Conservation (phyloP, 1,139 yeast genomes). For the Taphrina confusa region DNA sequence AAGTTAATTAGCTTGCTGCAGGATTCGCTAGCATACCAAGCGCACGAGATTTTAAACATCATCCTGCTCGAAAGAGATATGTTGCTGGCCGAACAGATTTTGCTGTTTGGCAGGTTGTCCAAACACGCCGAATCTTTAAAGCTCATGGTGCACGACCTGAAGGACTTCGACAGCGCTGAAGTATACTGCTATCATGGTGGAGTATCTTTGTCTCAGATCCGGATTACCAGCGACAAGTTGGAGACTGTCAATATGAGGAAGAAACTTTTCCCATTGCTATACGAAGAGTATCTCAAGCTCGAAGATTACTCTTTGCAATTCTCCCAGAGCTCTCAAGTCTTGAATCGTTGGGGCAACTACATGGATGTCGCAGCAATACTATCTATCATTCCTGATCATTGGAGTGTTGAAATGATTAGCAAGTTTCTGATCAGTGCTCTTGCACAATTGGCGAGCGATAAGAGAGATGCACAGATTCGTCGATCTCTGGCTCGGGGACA, state of each 20-base stretch:
- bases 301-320: slow-evolving; percentile 42
- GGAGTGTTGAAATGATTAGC: slow-evolving; percentile 47
- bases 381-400: slow-evolving; percentile 44
- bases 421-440: slow-evolving; percentile 42
- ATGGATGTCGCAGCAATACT: slow-evolving; percentile 44
- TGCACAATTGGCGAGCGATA: slow-evolving; percentile 38
- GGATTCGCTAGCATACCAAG: slow-evolving; percentile 43
- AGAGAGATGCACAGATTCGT: slow-evolving; percentile 37
- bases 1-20: slow-evolving; percentile 43
- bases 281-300: slow-evolving; percentile 43
- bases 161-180: slow-evolving; percentile 47
- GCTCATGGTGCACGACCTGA: slow-evolving; percentile 44
- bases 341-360: slow-evolving; percentile 45
- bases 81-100: slow-evolving; percentile 46
- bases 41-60: slow-evolving; percentile 41
- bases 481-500: slow-evolving; percentile 24
- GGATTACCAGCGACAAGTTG: slow-evolving; percentile 7
- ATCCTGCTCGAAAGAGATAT: slow-evolving; percentile 45
- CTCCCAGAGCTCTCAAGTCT: slow-evolving; percentile 43
- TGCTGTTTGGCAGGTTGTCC: slow-evolving; percentile 46
- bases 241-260: slow-evolving; percentile 39
- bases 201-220: slow-evolving; percentile 30
- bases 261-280: slow-evolving; percentile 44
- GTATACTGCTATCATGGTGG: slow-evolving; percentile 46
- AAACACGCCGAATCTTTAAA: slow-evolving; percentile 45